Evolutionary conservation across 306 rosid species (phyloP).

Genomic region (Pyrus bretschneideri): DNA sequence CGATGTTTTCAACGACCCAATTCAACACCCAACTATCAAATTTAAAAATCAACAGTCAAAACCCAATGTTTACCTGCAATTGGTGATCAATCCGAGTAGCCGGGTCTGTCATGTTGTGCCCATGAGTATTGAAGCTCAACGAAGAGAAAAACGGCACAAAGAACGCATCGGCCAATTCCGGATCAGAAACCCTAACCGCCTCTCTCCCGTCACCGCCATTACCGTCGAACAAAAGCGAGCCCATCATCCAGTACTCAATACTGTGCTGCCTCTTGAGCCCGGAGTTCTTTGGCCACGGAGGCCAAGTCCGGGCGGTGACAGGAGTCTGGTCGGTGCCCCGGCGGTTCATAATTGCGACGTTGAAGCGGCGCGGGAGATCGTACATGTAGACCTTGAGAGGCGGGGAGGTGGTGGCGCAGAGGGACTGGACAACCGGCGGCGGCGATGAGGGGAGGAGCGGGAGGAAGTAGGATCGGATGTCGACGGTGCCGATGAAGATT

Average conservation of each 20-base stretch:
- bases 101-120: conserved; percentile 87
- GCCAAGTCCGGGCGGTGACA: conserved; percentile 48
- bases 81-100: conserved; percentile 61
- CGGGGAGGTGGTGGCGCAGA: conserved; percentile 29
- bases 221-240: conserved; percentile 56
- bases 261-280: conserved; percentile 89
- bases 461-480: conserved; percentile 65
- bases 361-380: conserved; percentile 91
- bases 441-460: conserved; percentile 36
- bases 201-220: conserved; percentile 30
- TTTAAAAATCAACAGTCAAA: background rate
- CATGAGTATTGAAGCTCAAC: conserved; percentile 79
- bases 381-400: conserved; percentile 79
- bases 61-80: conserved; percentile 60
- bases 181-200: conserved; percentile 76
- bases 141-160: conserved; percentile 95
- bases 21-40: background rate
- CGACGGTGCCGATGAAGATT: conserved; percentile 49
- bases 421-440: conserved; percentile 10
- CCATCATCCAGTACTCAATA: conserved; percentile 98
- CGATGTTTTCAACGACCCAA: background rate
- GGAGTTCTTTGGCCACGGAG: conserved; percentile 73
- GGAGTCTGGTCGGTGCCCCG: conserved; percentile 41
- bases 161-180: conserved; percentile 73
- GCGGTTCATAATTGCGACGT: conserved; percentile 67